Conservation (phyloP, 306 rosid genomes). For the Vigna unguiculata region DNA sequence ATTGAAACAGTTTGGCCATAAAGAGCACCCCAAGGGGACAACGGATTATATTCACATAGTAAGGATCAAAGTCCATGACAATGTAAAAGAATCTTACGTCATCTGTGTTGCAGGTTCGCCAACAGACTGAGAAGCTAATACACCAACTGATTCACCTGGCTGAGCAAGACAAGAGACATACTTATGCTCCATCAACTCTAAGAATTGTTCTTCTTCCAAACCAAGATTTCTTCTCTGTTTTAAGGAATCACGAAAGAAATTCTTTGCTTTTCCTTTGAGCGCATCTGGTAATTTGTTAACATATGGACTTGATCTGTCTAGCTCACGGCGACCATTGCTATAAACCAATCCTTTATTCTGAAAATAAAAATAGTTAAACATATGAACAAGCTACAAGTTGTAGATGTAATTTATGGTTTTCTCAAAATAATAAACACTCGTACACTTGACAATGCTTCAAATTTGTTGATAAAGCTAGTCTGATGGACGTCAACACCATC, state of each 20-base stretch:
- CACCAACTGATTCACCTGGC: conserved; percentile 98
- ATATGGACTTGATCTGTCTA: conserved; percentile 68
- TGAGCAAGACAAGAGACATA: conserved; percentile 86
- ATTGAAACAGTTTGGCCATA: not conserved
- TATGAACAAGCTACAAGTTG: conserved; percentile 40
- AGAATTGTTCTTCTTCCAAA: conserved; percentile 53
- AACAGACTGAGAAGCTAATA: conserved; percentile 92
- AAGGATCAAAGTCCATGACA: not conserved
- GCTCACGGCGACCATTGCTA: conserved; percentile 62
- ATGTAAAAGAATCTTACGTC: conserved; percentile 65
- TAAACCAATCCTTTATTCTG: conserved; percentile 81
- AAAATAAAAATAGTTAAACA: conserved; percentile 43
- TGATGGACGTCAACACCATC: conserved; percentile 97
- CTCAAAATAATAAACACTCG: conserved; percentile 45
- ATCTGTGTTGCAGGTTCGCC: conserved; percentile 99
- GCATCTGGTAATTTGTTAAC: conserved; percentile 73
- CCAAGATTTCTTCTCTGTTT: conserved; percentile 50
- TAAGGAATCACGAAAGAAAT: conserved; percentile 47
- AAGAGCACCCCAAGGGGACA: conserved; percentile 1
- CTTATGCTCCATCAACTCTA: conserved; percentile 91
- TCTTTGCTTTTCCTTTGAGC: conserved; percentile 65
- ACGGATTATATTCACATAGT: not conserved
- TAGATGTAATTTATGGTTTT: conserved; percentile 26
- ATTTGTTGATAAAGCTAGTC: conserved; percentile 77
- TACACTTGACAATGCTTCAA: conserved; percentile 77